These are phyloP conservation scores for Conoideocrella luteorostrata DNA, from an alignment of 2,329 filamentous ascomycete species.

Conservation along the genomic window DNA sequence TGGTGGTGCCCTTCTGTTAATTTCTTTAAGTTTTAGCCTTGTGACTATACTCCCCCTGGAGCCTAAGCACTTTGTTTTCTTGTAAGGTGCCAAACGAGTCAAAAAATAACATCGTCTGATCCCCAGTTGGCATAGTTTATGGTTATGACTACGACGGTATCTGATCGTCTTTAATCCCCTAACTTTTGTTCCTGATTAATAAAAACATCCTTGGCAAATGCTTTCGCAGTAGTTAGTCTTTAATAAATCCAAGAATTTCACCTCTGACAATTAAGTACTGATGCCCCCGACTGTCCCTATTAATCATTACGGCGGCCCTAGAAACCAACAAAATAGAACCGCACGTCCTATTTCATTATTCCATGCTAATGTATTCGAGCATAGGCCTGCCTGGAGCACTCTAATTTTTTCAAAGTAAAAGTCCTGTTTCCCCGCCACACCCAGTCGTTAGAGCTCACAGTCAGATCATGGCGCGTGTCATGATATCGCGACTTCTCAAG, in stretches of 20 bases:
- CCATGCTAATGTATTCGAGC: background rate
- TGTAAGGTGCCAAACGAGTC: conserved; percentile 5
- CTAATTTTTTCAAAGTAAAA: background rate
- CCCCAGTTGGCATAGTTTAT: conserved; percentile 5
- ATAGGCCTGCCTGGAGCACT: background rate
- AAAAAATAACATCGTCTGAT: conserved; percentile 3
- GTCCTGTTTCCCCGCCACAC: background rate
- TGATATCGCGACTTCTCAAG: no score
- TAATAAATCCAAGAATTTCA: conserved; percentile 5
- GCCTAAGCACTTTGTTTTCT: conserved; percentile 5
- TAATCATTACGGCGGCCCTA: background rate
- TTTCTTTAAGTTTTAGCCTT: conserved; percentile 6
- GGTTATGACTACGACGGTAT: conserved; percentile 4
- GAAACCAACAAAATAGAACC: background rate
- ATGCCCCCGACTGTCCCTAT: conserved; percentile 2
- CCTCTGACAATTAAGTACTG: conserved; percentile 1
- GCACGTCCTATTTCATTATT: background rate
- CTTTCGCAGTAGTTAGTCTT: conserved; percentile 3
- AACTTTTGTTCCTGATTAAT: background rate
- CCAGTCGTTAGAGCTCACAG: no score
- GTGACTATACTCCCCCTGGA: conserved; percentile 1
- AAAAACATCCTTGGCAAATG: background rate
- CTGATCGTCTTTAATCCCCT: conserved; percentile 1
- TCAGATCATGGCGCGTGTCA: no score
- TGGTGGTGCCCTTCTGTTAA: conserved; percentile 2